Conservation (phyloP, 176 grass and related monocot species). For the Musa acuminata region DNA sequence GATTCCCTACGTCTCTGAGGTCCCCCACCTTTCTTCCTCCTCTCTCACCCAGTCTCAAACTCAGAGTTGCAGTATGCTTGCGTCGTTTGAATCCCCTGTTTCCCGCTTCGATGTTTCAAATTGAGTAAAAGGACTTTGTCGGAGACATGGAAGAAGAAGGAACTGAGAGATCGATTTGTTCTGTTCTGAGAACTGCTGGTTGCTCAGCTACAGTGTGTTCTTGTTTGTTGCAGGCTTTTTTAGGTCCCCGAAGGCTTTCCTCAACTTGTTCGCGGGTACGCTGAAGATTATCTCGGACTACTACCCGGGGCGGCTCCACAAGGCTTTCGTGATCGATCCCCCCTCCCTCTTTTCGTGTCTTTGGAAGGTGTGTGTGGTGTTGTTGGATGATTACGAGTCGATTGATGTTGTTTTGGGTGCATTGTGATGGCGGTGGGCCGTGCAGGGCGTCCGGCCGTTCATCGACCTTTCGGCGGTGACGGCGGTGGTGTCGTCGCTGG, state of each 20-base stretch:
- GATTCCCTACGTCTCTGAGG: not conserved
- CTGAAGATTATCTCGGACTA: slow-evolving; percentile 94
- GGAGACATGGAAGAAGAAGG: not conserved
- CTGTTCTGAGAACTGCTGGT: not conserved
- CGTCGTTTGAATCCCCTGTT: slow-evolving; percentile 1
- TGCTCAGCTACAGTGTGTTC: no score
- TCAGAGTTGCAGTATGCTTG: not conserved
- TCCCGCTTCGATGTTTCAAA: not conserved
- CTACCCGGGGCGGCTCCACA: slow-evolving; percentile 85
- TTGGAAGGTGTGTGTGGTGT: slow-evolving; percentile 61
- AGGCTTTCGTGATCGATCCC: slow-evolving; percentile 79
- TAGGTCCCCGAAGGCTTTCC: slow-evolving; percentile 76
- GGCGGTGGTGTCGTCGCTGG: slow-evolving; percentile 57
- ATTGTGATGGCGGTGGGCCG: not conserved
- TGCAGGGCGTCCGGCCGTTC: slow-evolving; percentile 76
- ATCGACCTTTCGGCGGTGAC: slow-evolving; percentile 60
- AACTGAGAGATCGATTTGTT: slow-evolving; percentile 6
- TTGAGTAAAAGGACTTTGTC: not conserved
- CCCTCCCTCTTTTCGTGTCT: slow-evolving; percentile 85
- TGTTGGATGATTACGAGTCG: not conserved
- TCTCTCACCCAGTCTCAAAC: not conserved
- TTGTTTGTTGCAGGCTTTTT: slow-evolving; percentile 69
- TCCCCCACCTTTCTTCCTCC: not conserved
- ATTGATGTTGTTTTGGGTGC: not conserved
- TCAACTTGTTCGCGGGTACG: slow-evolving; percentile 79